Evolutionary conservation across 192 early-diverging fungal genomes (phyloP), one percentile per base, ranked within the genome.

Genomic region (Coemansia sp.): DNA sequence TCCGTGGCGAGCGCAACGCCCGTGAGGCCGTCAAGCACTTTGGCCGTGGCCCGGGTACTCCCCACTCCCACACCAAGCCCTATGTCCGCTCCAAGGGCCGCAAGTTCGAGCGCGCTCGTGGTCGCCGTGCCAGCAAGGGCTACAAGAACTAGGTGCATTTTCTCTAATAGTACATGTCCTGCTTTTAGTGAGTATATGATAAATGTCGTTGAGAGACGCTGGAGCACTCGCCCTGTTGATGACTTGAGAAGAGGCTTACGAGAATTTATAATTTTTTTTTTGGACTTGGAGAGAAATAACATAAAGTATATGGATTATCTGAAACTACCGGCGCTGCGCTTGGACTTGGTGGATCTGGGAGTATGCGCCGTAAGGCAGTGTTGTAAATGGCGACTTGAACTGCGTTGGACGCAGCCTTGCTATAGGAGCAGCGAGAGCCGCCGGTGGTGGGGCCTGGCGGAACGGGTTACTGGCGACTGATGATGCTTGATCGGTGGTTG

Each of bases 21-120:
- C 93, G 98, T 77, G 95, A 98, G 87, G 94, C 96, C 78, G 92
- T 95, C 85, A 99, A 96, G 94, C 98, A 99, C 91, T 99, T 99
- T 77, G 98, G 98, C 64, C 45, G 51, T 34, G 88, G 80, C 59
- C 89, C 93, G 36, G 93, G 93, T 78, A 86, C 85, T 59, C 91
- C 93, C 79, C 73, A 75, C 62, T 83, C 80, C 86, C 50, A 48
- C 51, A 80, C 90, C 86, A 91, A 90, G 90, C 98, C 98, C 71
- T 97, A 94, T 85, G 91, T 98, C 82, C 90, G 92, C 78, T 94
- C 94, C 87, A 98, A 98, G 93, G 98, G 98, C 71, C 93, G 98
- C 89, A 99, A 99, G 94, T 97, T 97, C 85, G 97, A 99, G 87
- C 85, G 88, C 46, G 98, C 97, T 84, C 95, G 98, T 96, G 98